Percentiles rank a stretch among this genome's conserved stretches.
Conservation (phyloP, 805 yeast species). For the Grigorovia jiainica region DNA sequence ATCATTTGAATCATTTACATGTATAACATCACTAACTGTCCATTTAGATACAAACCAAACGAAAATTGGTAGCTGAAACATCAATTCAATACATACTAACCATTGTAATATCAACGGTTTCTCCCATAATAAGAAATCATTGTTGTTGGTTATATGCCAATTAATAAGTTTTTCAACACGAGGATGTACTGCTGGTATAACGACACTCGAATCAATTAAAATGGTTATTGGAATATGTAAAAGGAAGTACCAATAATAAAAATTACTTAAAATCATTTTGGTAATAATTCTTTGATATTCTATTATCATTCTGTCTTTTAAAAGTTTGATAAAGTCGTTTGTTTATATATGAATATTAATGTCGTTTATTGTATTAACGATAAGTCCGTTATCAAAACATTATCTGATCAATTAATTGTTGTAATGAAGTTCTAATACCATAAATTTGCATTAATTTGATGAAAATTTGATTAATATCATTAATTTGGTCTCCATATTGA, state of each 20-base stretch:
- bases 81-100: conserved; percentile 64
- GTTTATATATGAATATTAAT: no score
- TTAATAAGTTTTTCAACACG: conserved; percentile 29
- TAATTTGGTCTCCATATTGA: not conserved
- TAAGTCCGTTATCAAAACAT: conserved; percentile 1
- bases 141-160: conserved; percentile 55
- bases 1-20: no score
- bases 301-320: no score
- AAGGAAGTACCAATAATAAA: conserved; percentile 44
- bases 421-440: conserved; percentile 15
- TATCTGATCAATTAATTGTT: conserved; percentile 3
- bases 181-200: conserved; percentile 49
- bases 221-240: conserved; percentile 71
- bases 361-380: no score
- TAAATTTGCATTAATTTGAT: conserved; percentile 15
- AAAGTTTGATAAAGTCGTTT: no score
- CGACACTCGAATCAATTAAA: conserved; percentile 63
- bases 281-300: no score
- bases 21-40: no score
- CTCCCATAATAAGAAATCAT: conserved; percentile 56
- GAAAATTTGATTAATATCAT: conserved; percentile 7
- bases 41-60: conserved; percentile 4
- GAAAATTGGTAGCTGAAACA: conserved; percentile 77
- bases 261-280: no score
- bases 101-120: conserved; percentile 65